A percentile compares a stretch with the other conserved stretches of the same genome.
Conservation (phyloP, 768 basidiomycete species). For the Kwoniella heveanensis region DNA sequence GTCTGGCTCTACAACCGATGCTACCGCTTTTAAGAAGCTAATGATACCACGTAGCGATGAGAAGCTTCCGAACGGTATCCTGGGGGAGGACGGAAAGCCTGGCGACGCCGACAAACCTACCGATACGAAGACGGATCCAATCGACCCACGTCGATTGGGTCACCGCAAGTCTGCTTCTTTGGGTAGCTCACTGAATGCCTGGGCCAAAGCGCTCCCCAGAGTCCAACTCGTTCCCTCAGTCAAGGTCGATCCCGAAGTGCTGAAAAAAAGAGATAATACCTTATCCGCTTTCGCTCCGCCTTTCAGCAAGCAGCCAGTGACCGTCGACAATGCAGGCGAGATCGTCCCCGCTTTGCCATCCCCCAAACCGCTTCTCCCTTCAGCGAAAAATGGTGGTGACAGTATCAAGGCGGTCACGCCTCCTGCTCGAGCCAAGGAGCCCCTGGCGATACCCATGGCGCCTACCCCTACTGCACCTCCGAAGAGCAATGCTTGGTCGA, state of each 20-base stretch:
- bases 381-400: not conserved
- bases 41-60: slow-evolving; percentile 19
- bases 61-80: slow-evolving; percentile 7
- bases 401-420: not conserved
- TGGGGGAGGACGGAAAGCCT: not conserved
- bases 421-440: slow-evolving; percentile 4
- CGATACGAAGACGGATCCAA: slow-evolving; percentile 4
- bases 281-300: slow-evolving; percentile 40
- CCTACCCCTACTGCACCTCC: slow-evolving; percentile 20
- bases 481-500: slow-evolving; percentile 35
- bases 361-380: not conserved
- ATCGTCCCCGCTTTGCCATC: slow-evolving; percentile 18
- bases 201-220: slow-evolving; percentile 21
- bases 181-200: slow-evolving; percentile 20
- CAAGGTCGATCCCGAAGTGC: slow-evolving; percentile 18
- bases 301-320: slow-evolving; percentile 22
- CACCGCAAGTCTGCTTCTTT: slow-evolving; percentile 24
- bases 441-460: slow-evolving; percentile 4
- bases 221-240: slow-evolving; percentile 10
- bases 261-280: slow-evolving; percentile 13
- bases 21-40: not conserved
- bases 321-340: slow-evolving; percentile 28
- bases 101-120: not conserved
- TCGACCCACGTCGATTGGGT: not conserved
- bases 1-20: slow-evolving; percentile 10